These are phyloP conservation scores for Tagetes patula DNA, from an alignment of 129 eudicot genomes.

Conservation along the genomic window DNA sequence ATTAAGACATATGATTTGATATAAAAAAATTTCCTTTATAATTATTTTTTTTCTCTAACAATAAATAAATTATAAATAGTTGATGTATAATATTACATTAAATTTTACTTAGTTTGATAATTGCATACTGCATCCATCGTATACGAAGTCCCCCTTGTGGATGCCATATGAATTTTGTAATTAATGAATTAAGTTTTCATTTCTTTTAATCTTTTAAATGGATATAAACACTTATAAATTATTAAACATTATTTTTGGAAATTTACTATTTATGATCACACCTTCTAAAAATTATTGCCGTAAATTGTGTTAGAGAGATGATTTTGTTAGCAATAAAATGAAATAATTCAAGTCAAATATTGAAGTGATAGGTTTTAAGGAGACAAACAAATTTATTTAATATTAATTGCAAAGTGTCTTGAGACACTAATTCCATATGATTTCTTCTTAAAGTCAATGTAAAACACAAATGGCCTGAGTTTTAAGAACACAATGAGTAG, in stretches of 20 bases:
- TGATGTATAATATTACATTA: no score
- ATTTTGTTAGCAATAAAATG: constrained; percentile 26
- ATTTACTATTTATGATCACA: neutral
- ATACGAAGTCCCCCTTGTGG: no score
- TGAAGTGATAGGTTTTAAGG: constrained; percentile 36
- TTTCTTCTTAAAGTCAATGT: constrained; percentile 35
- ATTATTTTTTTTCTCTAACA: no score
- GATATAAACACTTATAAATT: neutral
- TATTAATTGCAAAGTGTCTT: constrained; percentile 33
- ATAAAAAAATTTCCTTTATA: no score
- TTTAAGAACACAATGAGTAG: constrained; percentile 42
- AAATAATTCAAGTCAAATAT: constrained; percentile 22
- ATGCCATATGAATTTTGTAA: no score
- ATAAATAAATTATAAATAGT: no score
- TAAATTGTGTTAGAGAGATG: constrained; percentile 30
- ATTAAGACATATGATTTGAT: no score
- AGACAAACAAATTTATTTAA: constrained; percentile 30
- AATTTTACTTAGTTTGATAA: no score
- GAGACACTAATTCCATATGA: constrained; percentile 31
- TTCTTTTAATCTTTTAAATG: neutral
- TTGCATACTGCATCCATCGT: no score
- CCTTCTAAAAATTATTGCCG: constrained; percentile 17
- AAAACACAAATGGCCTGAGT: constrained; percentile 32
- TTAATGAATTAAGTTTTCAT: no score
- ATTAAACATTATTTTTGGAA: neutral